These are phyloP conservation scores for Ramalina peruviana DNA, from an alignment of 495 filamentous ascomycete genomes.

Conservation along the genomic window DNA sequence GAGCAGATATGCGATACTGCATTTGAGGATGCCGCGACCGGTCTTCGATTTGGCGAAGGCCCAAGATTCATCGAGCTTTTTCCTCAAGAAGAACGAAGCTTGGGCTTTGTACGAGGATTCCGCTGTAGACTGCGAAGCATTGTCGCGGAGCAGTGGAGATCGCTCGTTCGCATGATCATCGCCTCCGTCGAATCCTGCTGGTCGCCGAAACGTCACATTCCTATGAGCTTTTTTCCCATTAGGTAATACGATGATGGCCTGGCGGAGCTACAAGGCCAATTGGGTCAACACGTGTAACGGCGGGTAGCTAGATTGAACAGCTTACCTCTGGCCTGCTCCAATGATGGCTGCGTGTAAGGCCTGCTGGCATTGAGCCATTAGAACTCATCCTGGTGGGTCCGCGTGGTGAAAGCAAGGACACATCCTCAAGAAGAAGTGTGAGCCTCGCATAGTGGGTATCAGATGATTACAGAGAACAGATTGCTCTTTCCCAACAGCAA, in stretches of 20 bases:
- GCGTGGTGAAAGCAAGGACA: too few species aligned
- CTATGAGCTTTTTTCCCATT: constrained; percentile 41
- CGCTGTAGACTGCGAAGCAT: constrained; percentile 7
- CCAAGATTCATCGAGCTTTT: constrained; percentile 12
- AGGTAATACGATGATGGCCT: constrained; percentile 40
- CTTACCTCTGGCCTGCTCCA: too few species aligned
- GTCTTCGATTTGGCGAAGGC: constrained; percentile 37
- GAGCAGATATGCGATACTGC: constrained; percentile 79
- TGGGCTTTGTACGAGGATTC: background rate
- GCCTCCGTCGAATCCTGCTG: constrained; percentile 18
- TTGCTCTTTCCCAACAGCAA: too few species aligned
- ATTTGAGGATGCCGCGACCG: constrained; percentile 75
- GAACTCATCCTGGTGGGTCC: too few species aligned
- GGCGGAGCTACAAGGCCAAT: constrained; percentile 27
- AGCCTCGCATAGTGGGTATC: too few species aligned
- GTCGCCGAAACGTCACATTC: constrained; percentile 28
- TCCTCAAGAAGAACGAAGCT: constrained; percentile 1
- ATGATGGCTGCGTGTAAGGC: too few species aligned
- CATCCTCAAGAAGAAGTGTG: too few species aligned
- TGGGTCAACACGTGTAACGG: too few species aligned
- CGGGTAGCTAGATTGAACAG: too few species aligned
- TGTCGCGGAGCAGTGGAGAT: constrained; percentile 22
- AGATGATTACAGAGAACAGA: too few species aligned
- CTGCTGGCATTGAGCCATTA: too few species aligned
- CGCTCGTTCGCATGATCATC: constrained; percentile 24